These are phyloP conservation scores for Pigoraptor vietnamica DNA, from an alignment of 78 protist genomes.

Conservation along the genomic window DNA sequence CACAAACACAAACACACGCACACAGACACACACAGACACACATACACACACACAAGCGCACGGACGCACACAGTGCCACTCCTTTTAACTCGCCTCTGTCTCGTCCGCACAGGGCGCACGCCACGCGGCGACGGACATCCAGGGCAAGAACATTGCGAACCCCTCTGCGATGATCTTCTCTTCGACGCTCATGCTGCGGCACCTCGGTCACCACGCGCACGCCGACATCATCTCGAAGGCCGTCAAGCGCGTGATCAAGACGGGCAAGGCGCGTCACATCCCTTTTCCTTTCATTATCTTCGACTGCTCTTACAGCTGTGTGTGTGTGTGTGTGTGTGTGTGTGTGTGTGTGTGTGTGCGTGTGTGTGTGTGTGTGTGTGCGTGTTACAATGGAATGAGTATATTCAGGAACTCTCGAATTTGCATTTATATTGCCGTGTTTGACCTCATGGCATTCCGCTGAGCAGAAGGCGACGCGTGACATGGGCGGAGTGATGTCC, in stretches of 20 bases:
- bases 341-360: not conserved
- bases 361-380: too few relatives aligned
- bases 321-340: too few relatives aligned
- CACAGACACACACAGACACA: too few relatives aligned
- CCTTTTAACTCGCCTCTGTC: too few relatives aligned
- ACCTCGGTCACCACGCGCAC: constrained; percentile 30
- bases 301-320: not conserved
- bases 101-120: not conserved
- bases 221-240: constrained; percentile 47
- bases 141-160: constrained; percentile 69
- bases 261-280: constrained; percentile 13
- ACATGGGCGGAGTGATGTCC: constrained; percentile 54
- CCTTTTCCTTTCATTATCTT: not conserved
- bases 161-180: constrained; percentile 72
- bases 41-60: not conserved
- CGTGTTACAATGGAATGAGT: not conserved
- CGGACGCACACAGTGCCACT: not conserved
- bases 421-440: not conserved
- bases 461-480: constrained; percentile 19
- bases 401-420: not conserved
- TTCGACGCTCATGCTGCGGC: constrained; percentile 64
- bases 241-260: constrained; percentile 25
- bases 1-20: too few relatives aligned
- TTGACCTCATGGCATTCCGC: not conserved
- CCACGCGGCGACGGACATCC: not conserved